Evolutionary conservation across 805 yeast genomes (phyloP).

Genomic region (Yarrowia alimentaria): DNA sequence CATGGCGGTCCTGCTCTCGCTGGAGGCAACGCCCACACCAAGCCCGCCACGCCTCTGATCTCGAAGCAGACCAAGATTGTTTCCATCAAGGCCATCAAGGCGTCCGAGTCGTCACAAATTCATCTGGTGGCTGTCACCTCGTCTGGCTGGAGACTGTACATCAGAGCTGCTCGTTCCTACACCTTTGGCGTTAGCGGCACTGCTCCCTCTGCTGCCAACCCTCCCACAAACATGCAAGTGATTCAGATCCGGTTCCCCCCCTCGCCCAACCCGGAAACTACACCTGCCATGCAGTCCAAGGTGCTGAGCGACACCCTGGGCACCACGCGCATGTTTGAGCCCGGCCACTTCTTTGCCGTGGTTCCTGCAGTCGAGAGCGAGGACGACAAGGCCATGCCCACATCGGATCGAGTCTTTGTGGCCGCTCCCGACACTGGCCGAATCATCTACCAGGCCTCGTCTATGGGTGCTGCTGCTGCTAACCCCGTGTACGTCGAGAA

Average conservation of each 20-base stretch:
- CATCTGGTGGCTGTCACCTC: conserved; percentile 76
- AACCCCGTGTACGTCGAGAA: conserved; percentile 61
- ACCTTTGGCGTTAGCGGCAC: conserved; percentile 30
- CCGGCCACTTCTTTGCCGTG: conserved; percentile 81
- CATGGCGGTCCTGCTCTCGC: conserved; percentile 1
- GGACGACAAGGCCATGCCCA: conserved; percentile 28
- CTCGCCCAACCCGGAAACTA: conserved; percentile 29
- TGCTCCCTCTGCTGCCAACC: conserved; percentile 29
- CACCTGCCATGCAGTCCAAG: conserved; percentile 30
- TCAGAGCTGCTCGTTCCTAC: conserved; percentile 48
- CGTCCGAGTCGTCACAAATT: conserved; percentile 62
- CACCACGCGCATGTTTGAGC: conserved; percentile 65
- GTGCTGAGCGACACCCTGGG: conserved; percentile 54
- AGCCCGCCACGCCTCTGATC: conserved; percentile 32
- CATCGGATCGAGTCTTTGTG: conserved; percentile 55
- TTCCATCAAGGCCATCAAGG: conserved; percentile 59
- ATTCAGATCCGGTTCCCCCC: conserved; percentile 49
- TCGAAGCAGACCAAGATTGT: conserved; percentile 44
- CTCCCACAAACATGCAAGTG: conserved; percentile 42
- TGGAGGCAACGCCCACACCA: conserved; percentile 1
- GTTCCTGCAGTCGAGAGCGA: conserved; percentile 40
- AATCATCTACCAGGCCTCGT: conserved; percentile 55
- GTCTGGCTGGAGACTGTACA: conserved; percentile 76
- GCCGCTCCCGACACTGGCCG: conserved; percentile 81
- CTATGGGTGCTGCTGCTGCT: conserved; percentile 40